Evolutionary conservation across 2,329 filamentous ascomycete genomes (phyloP).

Genomic region (Emericellopsis cladophorae): DNA sequence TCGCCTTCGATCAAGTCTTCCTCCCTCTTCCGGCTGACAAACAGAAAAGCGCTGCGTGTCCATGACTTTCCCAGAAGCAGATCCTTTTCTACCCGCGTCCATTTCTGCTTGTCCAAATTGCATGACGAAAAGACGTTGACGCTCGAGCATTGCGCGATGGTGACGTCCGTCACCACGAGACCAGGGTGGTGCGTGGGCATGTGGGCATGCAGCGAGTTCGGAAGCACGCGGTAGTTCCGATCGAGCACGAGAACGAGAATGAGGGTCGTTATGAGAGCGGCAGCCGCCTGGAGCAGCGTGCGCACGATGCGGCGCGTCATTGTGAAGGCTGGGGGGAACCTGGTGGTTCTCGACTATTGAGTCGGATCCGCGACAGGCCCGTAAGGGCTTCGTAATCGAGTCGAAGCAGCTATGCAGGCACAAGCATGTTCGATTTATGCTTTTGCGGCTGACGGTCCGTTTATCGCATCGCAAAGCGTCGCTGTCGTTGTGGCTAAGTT

Average conservation of each 20-base stretch:
- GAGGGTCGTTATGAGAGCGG: slow-evolving; percentile 52
- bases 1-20: slow-evolving; percentile 66
- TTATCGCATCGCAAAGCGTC: too few species aligned
- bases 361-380: background rate
- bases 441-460: too few species aligned
- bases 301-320: slow-evolving; percentile 22
- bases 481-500: too few species aligned
- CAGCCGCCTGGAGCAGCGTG: slow-evolving; percentile 63
- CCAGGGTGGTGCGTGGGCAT: slow-evolving; percentile 78
- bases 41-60: slow-evolving; percentile 66
- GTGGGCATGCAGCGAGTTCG: slow-evolving; percentile 73
- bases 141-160: slow-evolving; percentile 61
- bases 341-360: background rate
- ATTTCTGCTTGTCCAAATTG: slow-evolving; percentile 55
- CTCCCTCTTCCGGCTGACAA: slow-evolving; percentile 74
- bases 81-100: slow-evolving; percentile 84
- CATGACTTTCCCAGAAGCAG: slow-evolving; percentile 66
- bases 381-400: too few species aligned
- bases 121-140: slow-evolving; percentile 66
- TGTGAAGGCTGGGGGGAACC: background rate
- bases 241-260: slow-evolving; percentile 73
- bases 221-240: slow-evolving; percentile 76
- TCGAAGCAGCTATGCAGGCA: too few species aligned
- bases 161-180: slow-evolving; percentile 75
- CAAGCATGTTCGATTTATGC: too few species aligned